A percentile compares a stretch with the other conserved stretches of the same genome.
Evolutionary conservation across 768 basidiomycete genomes (phyloP).

Genomic region (Tricholoma saponaceum): DNA sequence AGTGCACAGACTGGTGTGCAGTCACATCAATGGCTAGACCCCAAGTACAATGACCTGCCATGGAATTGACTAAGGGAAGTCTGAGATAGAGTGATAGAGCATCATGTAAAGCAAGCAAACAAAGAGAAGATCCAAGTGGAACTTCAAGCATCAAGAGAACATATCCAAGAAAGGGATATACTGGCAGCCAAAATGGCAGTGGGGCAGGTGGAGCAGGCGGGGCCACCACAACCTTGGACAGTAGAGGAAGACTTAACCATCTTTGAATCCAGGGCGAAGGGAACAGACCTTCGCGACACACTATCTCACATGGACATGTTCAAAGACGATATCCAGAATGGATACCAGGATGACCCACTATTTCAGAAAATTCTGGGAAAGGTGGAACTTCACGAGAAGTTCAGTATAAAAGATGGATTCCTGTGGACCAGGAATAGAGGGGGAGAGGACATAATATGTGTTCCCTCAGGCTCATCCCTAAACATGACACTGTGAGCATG

Average conservation of each 20-base stretch:
- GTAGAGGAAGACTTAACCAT: not conserved
- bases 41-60: slow-evolving; percentile 7
- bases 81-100: not conserved
- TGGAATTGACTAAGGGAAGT: not conserved
- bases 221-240: not conserved
- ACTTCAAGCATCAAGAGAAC: not conserved
- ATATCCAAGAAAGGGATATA: not conserved
- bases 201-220: not conserved
- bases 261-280: not conserved
- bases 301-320: not conserved
- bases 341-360: not conserved
- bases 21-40: no score
- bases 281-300: not conserved
- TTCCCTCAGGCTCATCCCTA: slow-evolving; percentile 9
- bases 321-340: not conserved
- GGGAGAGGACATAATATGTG: slow-evolving; percentile 13
- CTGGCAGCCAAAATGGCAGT: not conserved
- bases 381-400: not conserved
- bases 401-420: not conserved
- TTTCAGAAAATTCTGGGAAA: not conserved
- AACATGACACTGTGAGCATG: slow-evolving; percentile 2
- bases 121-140: not conserved
- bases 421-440: not conserved
- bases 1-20: no score
- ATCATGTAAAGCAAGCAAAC: not conserved